Conservation (phyloP, 163 green algal species). For the Volvox carteri region DNA sequence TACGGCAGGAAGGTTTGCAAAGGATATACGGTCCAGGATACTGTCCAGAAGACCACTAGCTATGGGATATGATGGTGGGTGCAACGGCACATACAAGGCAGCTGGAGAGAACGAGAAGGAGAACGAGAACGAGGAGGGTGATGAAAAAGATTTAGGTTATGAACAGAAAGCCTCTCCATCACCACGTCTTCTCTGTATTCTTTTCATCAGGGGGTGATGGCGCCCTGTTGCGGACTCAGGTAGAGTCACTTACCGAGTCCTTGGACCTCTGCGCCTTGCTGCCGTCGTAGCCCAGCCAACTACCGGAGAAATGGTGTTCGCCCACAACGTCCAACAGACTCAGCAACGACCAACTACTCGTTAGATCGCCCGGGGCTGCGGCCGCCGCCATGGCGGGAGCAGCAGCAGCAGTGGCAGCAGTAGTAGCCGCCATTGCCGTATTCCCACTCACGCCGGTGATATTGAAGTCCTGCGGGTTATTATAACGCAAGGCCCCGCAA, state of each 20-base stretch:
- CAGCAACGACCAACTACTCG: constrained; percentile 1
- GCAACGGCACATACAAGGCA: too few relatives aligned
- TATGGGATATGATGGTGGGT: too few relatives aligned
- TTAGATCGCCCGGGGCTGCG: not conserved
- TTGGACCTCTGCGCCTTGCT: constrained; percentile 42
- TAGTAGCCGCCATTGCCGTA: not conserved
- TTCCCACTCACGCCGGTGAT: not conserved
- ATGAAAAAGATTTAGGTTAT: too few relatives aligned
- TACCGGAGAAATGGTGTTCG: constrained; percentile 59
- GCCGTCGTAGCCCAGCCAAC: constrained; percentile 60
- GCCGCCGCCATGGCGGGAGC: not conserved
- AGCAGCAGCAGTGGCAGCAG: not conserved
- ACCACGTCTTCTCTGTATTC: too few relatives aligned
- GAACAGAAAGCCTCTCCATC: not conserved
- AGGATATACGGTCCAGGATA: too few relatives aligned
- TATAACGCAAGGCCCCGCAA: too few relatives aligned
- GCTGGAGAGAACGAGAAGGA: too few relatives aligned
- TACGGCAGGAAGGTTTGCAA: too few relatives aligned
- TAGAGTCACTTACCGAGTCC: constrained; percentile 1
- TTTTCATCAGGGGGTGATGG: too few relatives aligned
- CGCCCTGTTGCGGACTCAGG: not conserved
- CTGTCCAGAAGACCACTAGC: too few relatives aligned
- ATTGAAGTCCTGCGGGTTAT: not conserved
- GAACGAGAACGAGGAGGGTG: too few relatives aligned
- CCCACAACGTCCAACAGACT: constrained; percentile 42